phyloP scores from a whole-genome alignment of 768 basidiomycete species.

The Naganishia friedmannii region DNA sequence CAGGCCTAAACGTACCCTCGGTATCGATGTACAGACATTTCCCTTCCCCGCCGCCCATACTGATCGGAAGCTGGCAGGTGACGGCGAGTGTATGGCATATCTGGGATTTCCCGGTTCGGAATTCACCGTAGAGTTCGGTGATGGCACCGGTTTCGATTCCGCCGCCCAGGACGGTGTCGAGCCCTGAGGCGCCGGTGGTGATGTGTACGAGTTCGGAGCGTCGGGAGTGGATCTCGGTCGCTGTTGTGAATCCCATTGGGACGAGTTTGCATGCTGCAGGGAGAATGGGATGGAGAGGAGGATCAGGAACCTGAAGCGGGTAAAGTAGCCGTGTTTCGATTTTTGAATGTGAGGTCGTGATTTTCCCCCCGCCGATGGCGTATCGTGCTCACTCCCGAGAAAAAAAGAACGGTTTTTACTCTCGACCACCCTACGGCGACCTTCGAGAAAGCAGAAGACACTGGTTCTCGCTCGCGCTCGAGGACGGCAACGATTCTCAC shows the following conservation, averaged over 20 bases:
- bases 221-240: slow-evolving; percentile 93
- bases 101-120: slow-evolving; percentile 96
- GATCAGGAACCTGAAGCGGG: neutral
- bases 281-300: slow-evolving; percentile 12
- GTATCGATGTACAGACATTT: slow-evolving; percentile 99
- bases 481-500: no score
- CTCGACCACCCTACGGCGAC: no score
- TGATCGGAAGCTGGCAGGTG: slow-evolving; percentile 84
- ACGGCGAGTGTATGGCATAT: slow-evolving; percentile 97
- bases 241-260: slow-evolving; percentile 95
- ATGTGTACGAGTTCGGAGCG: slow-evolving; percentile 93
- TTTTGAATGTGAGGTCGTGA: no score
- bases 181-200: slow-evolving; percentile 91
- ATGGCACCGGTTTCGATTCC: slow-evolving; percentile 98
- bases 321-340: no score
- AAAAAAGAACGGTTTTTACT: no score
- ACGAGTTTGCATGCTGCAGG: slow-evolving; percentile 84
- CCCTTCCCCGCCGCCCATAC: slow-evolving; percentile 98
- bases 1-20: slow-evolving; percentile 97
- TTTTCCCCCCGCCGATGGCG: no score
- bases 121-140: slow-evolving; percentile 97
- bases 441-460: no score
- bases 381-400: no score
- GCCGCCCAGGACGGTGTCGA: slow-evolving; percentile 92
- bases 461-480: no score